Evolutionary conservation across 768 basidiomycete genomes (phyloP).

Genomic region (Suillus spraguei): DNA sequence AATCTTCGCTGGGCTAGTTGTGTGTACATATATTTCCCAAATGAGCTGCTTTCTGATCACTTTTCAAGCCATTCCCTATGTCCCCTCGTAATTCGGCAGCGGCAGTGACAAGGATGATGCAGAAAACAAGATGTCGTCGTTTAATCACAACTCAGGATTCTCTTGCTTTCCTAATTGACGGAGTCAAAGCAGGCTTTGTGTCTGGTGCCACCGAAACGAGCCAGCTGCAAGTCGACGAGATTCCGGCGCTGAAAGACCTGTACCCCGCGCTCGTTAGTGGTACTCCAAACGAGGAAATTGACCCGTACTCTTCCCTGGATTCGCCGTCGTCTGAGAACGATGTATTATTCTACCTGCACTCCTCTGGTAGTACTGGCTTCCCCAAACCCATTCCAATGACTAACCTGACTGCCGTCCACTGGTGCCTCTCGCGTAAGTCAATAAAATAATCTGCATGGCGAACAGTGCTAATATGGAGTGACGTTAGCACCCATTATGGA

Average conservation of each 20-base stretch:
- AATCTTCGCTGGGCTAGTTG: slow-evolving; percentile 39
- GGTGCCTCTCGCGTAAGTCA: slow-evolving; percentile 38
- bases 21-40: slow-evolving; percentile 19
- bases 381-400: slow-evolving; percentile 45
- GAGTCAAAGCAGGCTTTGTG: slow-evolving; percentile 25
- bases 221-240: slow-evolving; percentile 19
- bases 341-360: slow-evolving; percentile 43
- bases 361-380: slow-evolving; percentile 52
- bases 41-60: background rate
- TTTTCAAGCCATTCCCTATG: slow-evolving; percentile 37
- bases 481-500: too few species aligned
- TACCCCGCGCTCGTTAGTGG: slow-evolving; percentile 16
- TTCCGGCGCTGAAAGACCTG: slow-evolving; percentile 14
- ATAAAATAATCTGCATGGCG: background rate
- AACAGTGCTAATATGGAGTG: background rate
- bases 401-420: slow-evolving; percentile 32
- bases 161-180: slow-evolving; percentile 32
- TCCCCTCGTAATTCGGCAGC: slow-evolving; percentile 39
- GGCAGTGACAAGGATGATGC: slow-evolving; percentile 36
- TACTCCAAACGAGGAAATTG: slow-evolving; percentile 9
- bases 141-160: slow-evolving; percentile 38
- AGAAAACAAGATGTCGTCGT: slow-evolving; percentile 39
- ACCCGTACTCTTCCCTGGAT: slow-evolving; percentile 16
- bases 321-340: slow-evolving; percentile 16
- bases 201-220: background rate